phyloP scores from a whole-genome alignment of 768 basidiomycete species.

The Phanerochaete sordida region DNA sequence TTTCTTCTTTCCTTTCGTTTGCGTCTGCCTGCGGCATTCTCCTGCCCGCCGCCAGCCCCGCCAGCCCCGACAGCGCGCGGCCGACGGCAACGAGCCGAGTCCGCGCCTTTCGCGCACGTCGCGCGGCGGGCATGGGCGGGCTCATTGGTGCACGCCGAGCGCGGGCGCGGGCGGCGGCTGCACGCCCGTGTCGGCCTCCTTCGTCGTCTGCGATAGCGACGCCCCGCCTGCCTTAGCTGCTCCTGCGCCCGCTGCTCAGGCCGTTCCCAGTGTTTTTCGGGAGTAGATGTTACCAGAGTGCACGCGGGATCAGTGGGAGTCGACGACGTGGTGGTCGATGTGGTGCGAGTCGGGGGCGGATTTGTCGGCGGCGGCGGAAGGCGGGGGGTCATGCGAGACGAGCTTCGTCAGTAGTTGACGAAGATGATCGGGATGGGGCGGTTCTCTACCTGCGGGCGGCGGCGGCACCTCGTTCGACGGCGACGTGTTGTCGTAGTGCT shows the following conservation, averaged over 20 bases:
- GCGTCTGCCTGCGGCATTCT: too few species aligned
- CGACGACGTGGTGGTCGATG: not conserved
- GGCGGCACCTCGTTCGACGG: not conserved
- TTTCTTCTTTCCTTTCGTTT: not conserved
- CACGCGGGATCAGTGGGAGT: not conserved
- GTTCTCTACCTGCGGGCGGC: not conserved
- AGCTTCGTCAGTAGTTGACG: not conserved
- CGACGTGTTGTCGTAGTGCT: slow-evolving; percentile 24
- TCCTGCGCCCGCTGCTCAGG: too few species aligned
- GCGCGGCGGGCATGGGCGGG: not conserved
- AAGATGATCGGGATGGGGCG: not conserved
- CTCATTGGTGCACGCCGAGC: not conserved
- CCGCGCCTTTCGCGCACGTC: not conserved
- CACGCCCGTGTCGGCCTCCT: not conserved
- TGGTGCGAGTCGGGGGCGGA: not conserved
- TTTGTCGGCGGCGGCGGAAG: not conserved
- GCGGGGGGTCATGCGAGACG: not conserved
- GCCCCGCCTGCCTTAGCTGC: too few species aligned
- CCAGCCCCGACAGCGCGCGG: not conserved
- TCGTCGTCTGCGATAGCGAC: not conserved
- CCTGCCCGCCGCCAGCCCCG: too few species aligned
- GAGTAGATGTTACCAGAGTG: too few species aligned
- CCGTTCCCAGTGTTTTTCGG: not conserved
- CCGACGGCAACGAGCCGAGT: not conserved
- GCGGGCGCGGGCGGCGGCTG: not conserved